Conservation (phyloP, 306 rosid genomes). For the Ormosia emarginata region DNA sequence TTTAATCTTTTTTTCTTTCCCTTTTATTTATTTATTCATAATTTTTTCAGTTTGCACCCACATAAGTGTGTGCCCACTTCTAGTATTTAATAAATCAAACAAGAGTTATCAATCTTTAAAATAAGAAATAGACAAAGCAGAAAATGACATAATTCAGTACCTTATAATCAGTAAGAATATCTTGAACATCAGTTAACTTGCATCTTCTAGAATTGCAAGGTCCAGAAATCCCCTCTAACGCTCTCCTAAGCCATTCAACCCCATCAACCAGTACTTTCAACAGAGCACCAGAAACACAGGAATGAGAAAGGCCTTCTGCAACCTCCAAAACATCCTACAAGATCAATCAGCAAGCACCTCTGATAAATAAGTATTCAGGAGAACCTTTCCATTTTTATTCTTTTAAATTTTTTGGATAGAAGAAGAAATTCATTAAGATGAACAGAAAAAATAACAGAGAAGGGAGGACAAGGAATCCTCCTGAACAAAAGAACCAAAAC, state of each 20-base stretch:
- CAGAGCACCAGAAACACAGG: conserved; percentile 46
- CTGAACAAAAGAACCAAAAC: not conserved
- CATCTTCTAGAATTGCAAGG: conserved; percentile 43
- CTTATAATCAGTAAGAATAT: conserved; percentile 54
- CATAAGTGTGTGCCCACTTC: conserved; percentile 1
- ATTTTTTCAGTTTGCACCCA: not conserved
- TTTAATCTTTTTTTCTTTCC: not conserved
- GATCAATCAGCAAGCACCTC: conserved; percentile 22
- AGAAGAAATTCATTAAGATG: conserved; percentile 6
- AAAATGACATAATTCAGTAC: conserved; percentile 31
- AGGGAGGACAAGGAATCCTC: not conserved
- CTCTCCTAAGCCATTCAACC: conserved; percentile 74
- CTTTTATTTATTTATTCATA: not conserved
- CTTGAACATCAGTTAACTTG: conserved; percentile 68
- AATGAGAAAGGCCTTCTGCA: conserved; percentile 45
- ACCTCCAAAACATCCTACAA: conserved; percentile 74
- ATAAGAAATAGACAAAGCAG: not conserved
- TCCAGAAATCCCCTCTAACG: conserved; percentile 52
- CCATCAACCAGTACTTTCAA: conserved; percentile 56
- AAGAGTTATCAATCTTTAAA: not conserved
- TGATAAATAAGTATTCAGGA: not conserved
- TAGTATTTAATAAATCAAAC: not conserved
- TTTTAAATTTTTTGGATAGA: not conserved
- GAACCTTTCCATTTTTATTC: not conserved
- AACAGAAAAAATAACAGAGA: not conserved